Conservation (phyloP, 306 rosid genomes). For the Cucumis hystrix region DNA sequence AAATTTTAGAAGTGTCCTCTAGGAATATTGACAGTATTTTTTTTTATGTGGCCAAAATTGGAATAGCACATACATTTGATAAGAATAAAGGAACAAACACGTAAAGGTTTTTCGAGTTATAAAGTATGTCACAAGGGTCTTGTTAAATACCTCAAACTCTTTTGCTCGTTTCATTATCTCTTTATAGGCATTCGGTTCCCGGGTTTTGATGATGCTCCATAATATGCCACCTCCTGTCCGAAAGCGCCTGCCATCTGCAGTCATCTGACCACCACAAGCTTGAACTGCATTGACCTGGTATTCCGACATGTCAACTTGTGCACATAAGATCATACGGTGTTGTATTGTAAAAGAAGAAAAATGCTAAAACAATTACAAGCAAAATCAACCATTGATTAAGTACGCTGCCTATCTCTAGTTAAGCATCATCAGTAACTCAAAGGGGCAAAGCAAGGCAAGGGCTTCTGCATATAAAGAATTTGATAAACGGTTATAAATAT, state of each 20-base stretch:
- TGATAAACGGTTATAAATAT: background rate
- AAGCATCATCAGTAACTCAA: background rate
- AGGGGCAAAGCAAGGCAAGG: background rate
- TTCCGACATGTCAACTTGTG: background rate
- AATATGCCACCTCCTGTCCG: constrained; percentile 80
- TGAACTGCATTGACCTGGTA: constrained; percentile 75
- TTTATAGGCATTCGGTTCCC: constrained; percentile 72
- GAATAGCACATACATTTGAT: background rate
- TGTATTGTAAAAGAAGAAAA: background rate
- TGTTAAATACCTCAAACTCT: constrained; percentile 65
- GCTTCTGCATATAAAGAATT: background rate
- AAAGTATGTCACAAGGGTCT: background rate
- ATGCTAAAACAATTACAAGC: background rate
- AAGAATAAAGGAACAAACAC: background rate
- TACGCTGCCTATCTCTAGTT: background rate
- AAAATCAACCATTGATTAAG: background rate
- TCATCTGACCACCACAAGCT: constrained; percentile 83
- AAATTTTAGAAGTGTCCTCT: background rate
- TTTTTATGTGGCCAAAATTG: background rate
- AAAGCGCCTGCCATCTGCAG: constrained; percentile 55
- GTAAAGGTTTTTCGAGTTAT: background rate
- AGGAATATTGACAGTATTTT: background rate
- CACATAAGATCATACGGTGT: background rate
- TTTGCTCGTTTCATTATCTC: constrained; percentile 76
- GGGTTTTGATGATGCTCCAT: constrained; percentile 69